Evolutionary conservation across 2,329 filamentous ascomycete species (phyloP), one percentile per base, ranked within the genome.

Genomic region (Ophiostoma piceae): DNA sequence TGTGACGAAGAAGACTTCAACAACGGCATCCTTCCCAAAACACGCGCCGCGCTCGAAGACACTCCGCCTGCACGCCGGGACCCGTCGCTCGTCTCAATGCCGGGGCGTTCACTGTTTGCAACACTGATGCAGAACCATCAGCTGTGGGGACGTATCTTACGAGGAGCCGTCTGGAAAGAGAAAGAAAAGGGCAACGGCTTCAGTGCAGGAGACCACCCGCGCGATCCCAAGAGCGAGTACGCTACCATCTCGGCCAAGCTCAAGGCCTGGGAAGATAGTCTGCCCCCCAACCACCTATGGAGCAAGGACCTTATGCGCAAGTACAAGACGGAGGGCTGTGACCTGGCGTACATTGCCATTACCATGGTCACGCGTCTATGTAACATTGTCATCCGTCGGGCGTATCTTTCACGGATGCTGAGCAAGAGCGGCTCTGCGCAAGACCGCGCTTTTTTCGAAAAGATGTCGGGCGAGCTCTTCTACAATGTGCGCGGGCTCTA

Each of bases 311-410:
- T 80, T 2, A 74, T 86, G 5, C 79, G 79, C 37, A 77, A 79
- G 0, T 82, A 85, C 74, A 84, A 84, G 73, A 76, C 79, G 0
- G 79, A 81, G n/a, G 79, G 79, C 1, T 79, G 83, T 68, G 84
- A 87, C 67, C 72, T 87, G 73, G 83, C 82, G 0, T 87, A 87
- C 74, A 79, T 86, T 12, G 82, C 82, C 60, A 81, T 86, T 5
- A 85, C 84, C 3, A 85, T 85, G 78, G 82, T 84, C 69, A 81
- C 83, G 1, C 81, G 84, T 2, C 80, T 87, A 5, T 86, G 84
- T 75, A 85, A 87, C 70, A 86, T 87, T 69, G 81, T 87, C 16
- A 76, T 86, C 29, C 81, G 85, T 22, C 83, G 84, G 69, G 81
- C 83, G n/a, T 86, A 86, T 22, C 66, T 85, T 69, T 88, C 90